A percentile compares a stretch with the other conserved stretches of the same genome.
These are phyloP conservation scores for Fagus sylvatica DNA, from an alignment of 306 rosid species.

Conservation along the genomic window DNA sequence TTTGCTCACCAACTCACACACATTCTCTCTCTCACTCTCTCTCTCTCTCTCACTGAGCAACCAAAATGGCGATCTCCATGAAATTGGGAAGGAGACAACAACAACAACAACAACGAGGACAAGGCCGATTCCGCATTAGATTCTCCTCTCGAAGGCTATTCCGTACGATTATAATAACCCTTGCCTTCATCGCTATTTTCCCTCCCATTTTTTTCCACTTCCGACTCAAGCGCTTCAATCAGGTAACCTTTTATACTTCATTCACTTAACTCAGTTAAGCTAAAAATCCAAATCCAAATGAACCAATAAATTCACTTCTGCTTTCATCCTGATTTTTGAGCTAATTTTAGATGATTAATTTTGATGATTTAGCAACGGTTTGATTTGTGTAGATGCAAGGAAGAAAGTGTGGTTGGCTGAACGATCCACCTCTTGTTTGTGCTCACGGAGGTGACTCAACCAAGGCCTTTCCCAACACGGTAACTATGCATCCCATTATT, in stretches of 20 bases:
- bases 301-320: too few species aligned
- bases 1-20: too few species aligned
- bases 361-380: too few species aligned
- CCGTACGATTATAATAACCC: conserved; percentile 42
- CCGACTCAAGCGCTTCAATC: conserved; percentile 56
- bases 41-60: neutral
- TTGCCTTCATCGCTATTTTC: conserved; percentile 49
- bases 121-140: conserved; percentile 22
- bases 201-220: conserved; percentile 82
- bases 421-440: conserved; percentile 76
- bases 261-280: too few species aligned
- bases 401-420: conserved; percentile 63
- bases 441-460: conserved; percentile 94
- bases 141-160: conserved; percentile 41
- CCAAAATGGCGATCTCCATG: neutral
- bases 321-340: too few species aligned
- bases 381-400: conserved; percentile 44
- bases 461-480: conserved; percentile 78
- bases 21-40: too few species aligned
- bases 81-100: conserved; percentile 34
- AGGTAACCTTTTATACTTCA: conserved; percentile 23
- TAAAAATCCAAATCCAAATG: too few species aligned
- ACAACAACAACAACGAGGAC: neutral
- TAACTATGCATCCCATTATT: conserved; percentile 2
- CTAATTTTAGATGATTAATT: too few species aligned